These are phyloP conservation scores for Leishmania tropica DNA, from an alignment of 208 protist species.

Conservation along the genomic window DNA sequence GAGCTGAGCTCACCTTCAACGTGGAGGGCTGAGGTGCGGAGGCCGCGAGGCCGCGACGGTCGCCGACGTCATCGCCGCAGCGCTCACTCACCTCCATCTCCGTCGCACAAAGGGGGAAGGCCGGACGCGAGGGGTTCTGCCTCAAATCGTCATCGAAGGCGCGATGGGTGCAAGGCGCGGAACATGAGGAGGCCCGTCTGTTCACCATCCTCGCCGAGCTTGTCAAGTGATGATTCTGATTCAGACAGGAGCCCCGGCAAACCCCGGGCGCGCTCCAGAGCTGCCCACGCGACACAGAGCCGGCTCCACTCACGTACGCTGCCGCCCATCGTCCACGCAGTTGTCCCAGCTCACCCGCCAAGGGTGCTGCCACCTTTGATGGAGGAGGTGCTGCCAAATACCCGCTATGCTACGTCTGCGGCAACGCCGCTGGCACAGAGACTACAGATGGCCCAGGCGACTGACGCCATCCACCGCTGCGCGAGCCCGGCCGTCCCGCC, in stretches of 20 bases:
- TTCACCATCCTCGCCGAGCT: background rate
- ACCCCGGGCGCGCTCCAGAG: background rate
- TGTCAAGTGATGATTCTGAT: background rate
- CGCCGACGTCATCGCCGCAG: background rate
- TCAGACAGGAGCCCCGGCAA: background rate
- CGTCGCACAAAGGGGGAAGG: background rate
- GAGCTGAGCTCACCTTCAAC: background rate
- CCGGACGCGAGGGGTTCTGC: background rate
- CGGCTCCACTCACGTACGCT: background rate
- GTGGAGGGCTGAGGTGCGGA: background rate
- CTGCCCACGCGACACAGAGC: background rate
- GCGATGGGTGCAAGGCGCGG: background rate
- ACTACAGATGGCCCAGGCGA: background rate
- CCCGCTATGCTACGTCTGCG: slow-evolving; percentile 3
- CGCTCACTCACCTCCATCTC: background rate
- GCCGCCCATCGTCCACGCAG: slow-evolving; percentile 5
- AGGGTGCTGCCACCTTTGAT: slow-evolving; percentile 5
- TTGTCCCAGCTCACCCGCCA: background rate
- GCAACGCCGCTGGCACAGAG: slow-evolving; percentile 6
- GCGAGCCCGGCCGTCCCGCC: background rate
- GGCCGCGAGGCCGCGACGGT: background rate
- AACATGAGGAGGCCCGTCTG: background rate
- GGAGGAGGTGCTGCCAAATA: slow-evolving; percentile 26
- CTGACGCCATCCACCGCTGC: background rate
- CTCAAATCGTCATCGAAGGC: background rate